These are phyloP conservation scores for Colletotrichum australisinense DNA, from an alignment of 2,329 filamentous ascomycete species.

Conservation along the genomic window DNA sequence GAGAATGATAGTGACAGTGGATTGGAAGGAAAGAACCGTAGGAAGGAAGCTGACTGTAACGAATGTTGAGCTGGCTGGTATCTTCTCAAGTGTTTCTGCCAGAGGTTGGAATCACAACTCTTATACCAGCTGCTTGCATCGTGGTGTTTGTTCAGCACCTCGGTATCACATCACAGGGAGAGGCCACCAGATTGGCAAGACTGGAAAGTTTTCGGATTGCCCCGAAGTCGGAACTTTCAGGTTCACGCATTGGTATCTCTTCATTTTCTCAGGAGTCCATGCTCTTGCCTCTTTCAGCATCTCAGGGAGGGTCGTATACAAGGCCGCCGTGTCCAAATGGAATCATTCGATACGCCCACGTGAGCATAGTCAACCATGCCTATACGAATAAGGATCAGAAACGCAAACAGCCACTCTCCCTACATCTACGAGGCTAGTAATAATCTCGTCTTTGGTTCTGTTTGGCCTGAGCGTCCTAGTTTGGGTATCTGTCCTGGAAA, in stretches of 20 bases:
- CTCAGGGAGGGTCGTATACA: not conserved
- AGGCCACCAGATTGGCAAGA: not conserved
- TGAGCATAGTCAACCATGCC: not conserved
- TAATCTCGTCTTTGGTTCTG: not conserved
- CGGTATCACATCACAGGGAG: not conserved
- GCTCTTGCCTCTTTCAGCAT: not conserved
- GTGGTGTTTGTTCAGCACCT: not conserved
- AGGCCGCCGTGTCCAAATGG: too few relatives aligned
- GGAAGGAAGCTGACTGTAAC: not conserved
- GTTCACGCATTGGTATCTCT: not conserved
- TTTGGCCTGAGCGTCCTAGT: not conserved
- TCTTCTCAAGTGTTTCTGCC: not conserved
- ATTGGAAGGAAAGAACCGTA: not conserved
- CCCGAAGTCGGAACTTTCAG: not conserved
- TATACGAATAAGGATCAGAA: not conserved
- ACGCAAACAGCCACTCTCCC: not conserved
- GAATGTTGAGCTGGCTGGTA: not conserved
- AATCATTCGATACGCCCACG: not conserved
- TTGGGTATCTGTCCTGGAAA: not conserved
- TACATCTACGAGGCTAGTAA: accelerated
- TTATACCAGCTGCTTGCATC: not conserved
- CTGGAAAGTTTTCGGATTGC: not conserved
- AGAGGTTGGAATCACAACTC: not conserved
- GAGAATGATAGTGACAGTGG: not conserved
- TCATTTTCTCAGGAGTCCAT: not conserved